Base-by-base conservation (phyloP, 495 filamentous ascomycete genomes). In the Pseudomonodictys pantanalensis region DNA sequence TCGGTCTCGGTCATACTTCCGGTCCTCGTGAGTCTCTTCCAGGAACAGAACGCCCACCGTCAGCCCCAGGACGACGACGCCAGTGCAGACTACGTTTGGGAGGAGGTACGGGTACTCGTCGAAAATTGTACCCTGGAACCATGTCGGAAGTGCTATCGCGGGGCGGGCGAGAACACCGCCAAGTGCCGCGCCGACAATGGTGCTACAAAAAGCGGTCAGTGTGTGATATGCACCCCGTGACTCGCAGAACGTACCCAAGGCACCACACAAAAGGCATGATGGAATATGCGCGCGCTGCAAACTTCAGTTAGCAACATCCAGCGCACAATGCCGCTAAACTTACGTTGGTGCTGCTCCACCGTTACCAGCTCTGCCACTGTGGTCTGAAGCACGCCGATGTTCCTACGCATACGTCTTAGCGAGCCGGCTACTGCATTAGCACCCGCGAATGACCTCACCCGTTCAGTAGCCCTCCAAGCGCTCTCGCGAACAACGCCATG, bases 261-360 rank as follows among this genome's bases (percentile, higher is more conserved):
- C 91, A 97, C 95, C 95, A 98, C 25, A 97, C 86, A 65, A 96
- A 89, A 1, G 93, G 93, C 93, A 98, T 96, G 67, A 98, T 90
- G 6, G 93, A 86, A 74, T 91, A 99, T 42, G 91, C 95, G 43
- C 86, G 88, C 54, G 90, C 88, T 90, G 7, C 11, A 15, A 52
- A 18, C 39, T 51, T 65, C 45, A 65, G 26, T 18, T 33, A 9
- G 23, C 7, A 39, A 20, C 17, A 11, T 15, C 23, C n/a, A 2
- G 6, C 10, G 39, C 11, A 11, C 23, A 32, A 2, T 1, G 9
- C 44, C 23, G 43, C 43, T 44, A 33, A 23, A 78, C 86, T 74
- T 72, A 89, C 86, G 86, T 65, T 96, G 90, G 75, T 97, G 90
- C 70, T 92, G 86, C 67, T 95, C 95, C 57, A 87, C 85, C 20